phyloP scores from a whole-genome alignment of 129 eudicot species.

The Helianthus tuberosus region DNA sequence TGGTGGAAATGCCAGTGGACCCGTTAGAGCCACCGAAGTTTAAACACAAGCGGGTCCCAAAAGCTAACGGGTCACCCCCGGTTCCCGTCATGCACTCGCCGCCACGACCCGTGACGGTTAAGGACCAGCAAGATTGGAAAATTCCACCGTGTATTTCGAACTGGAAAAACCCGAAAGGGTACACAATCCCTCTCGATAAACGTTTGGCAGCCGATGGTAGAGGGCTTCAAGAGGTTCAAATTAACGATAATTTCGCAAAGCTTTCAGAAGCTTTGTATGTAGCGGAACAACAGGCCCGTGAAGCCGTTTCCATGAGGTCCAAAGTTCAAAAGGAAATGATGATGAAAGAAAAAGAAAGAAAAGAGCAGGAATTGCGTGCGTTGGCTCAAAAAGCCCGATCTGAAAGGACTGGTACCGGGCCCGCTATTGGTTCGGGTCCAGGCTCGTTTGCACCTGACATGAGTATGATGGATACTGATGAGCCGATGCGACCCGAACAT shows the following conservation, averaged over 20 bases:
- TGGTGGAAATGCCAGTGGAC: constrained; percentile 96
- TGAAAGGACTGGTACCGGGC: constrained; percentile 65
- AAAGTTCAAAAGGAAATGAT: constrained; percentile 93
- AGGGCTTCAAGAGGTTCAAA: constrained; percentile 92
- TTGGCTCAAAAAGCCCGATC: constrained; percentile 87
- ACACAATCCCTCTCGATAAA: constrained; percentile 90
- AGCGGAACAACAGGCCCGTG: constrained; percentile 88
- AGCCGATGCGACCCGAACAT: constrained; percentile 41
- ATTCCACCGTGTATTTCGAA: constrained; percentile 93
- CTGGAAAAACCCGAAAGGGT: constrained; percentile 96
- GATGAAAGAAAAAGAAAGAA: constrained; percentile 86
- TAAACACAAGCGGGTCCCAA: constrained; percentile 91
- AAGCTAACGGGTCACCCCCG: constrained; percentile 92
- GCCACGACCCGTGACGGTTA: constrained; percentile 89
- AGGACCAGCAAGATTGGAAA: constrained; percentile 96
- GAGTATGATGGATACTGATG: constrained; percentile 43
- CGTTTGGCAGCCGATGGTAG: constrained; percentile 96
- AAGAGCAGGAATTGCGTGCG: constrained; percentile 74
- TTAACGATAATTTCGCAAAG: constrained; percentile 87
- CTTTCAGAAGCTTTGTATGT: constrained; percentile 83
- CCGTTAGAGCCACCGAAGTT: constrained; percentile 96
- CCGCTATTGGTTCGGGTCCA: constrained; percentile 44
- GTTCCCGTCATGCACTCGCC: constrained; percentile 96
- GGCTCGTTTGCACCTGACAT: constrained; percentile 46
- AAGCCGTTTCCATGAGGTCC: constrained; percentile 80